A percentile compares a stretch with the other conserved stretches of the same genome.
These are phyloP conservation scores for Bipolaris gigantea DNA, from an alignment of 2,329 filamentous ascomycete species.

Conservation along the genomic window DNA sequence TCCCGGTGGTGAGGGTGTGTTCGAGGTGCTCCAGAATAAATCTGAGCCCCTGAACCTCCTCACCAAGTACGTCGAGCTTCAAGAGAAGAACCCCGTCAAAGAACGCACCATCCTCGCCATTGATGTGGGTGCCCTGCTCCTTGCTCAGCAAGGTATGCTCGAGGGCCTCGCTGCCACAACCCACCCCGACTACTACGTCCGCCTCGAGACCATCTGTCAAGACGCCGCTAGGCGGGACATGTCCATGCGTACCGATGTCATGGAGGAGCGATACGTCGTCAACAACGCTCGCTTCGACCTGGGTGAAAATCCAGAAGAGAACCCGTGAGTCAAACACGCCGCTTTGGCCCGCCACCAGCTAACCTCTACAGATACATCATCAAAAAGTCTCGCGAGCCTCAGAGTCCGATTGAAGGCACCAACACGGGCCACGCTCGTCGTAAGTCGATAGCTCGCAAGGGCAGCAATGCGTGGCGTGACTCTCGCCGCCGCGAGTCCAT, in stretches of 20 bases:
- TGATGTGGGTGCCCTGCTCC: conserved; percentile 77
- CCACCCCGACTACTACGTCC: conserved; percentile 78
- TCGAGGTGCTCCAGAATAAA: conserved; percentile 67
- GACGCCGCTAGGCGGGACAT: conserved; percentile 70
- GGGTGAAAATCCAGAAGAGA: conserved; percentile 75
- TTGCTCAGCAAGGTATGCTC: conserved; percentile 75
- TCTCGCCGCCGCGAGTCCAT: conserved; percentile 80
- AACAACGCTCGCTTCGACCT: conserved; percentile 89
- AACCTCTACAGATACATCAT: conserved; percentile 79
- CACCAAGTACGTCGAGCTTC: conserved; percentile 74
- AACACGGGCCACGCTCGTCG: conserved; percentile 44
- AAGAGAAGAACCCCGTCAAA: conserved; percentile 75
- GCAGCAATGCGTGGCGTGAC: conserved; percentile 78
- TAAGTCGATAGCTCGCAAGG: conserved; percentile 65
- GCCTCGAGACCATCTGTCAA: conserved; percentile 79
- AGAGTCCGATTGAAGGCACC: conserved; percentile 58
- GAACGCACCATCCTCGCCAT: conserved; percentile 81
- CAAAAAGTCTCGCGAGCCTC: conserved; percentile 56
- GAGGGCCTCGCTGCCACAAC: conserved; percentile 79
- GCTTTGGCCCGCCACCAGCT: not conserved
- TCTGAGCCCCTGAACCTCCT: conserved; percentile 65
- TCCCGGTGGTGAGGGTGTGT: conserved; percentile 67
- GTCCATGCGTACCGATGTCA: conserved; percentile 77
- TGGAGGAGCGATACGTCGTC: conserved; percentile 84
- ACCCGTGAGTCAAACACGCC: conserved; percentile 44